Percentiles rank a stretch among this genome's conserved stretches.
These are phyloP conservation scores for Fusarium coicis DNA, from an alignment of 2,329 filamentous ascomycete species.

Conservation along the genomic window DNA sequence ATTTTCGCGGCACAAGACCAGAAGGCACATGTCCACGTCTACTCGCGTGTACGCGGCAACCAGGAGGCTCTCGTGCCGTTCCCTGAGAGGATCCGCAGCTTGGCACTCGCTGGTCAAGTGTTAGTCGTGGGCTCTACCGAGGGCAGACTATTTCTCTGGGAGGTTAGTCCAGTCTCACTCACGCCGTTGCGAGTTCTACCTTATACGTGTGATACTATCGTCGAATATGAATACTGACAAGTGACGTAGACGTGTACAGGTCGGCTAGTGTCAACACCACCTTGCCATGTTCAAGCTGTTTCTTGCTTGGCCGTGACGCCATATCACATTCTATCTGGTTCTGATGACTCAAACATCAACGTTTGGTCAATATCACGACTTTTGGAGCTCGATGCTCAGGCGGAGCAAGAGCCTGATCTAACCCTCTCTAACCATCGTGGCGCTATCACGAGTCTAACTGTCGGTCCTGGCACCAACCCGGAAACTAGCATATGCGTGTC, in stretches of 20 bases:
- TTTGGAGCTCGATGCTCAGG: slow-evolving; percentile 67
- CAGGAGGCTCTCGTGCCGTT: slow-evolving; percentile 92
- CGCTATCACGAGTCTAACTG: slow-evolving; percentile 72
- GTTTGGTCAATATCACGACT: slow-evolving; percentile 87
- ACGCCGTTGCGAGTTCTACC: slow-evolving; percentile 21
- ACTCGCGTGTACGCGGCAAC: slow-evolving; percentile 82
- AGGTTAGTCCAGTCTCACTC: slow-evolving; percentile 66
- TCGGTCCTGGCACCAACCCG: slow-evolving; percentile 73
- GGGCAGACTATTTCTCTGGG: slow-evolving; percentile 90
- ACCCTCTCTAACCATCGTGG: slow-evolving; percentile 83
- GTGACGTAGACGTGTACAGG: slow-evolving; percentile 74
- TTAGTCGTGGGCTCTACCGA: slow-evolving; percentile 85
- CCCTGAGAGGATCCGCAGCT: slow-evolving; percentile 83
- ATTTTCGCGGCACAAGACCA: slow-evolving; percentile 92
- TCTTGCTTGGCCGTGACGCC: slow-evolving; percentile 79
- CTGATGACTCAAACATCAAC: slow-evolving; percentile 88
- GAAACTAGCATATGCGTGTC: slow-evolving; percentile 87
- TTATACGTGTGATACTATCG: slow-evolving; percentile 17
- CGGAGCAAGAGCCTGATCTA: slow-evolving; percentile 74
- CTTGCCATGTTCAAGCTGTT: slow-evolving; percentile 83
- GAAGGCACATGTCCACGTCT: slow-evolving; percentile 93
- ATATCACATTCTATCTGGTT: slow-evolving; percentile 80
- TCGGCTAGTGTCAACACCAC: slow-evolving; percentile 77
- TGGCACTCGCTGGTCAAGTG: slow-evolving; percentile 77
- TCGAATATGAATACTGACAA: slow-evolving; percentile 36